These are phyloP conservation scores for Zychaea mexicana DNA, from an alignment of 371 early-diverging fungal species.

Conservation along the genomic window DNA sequence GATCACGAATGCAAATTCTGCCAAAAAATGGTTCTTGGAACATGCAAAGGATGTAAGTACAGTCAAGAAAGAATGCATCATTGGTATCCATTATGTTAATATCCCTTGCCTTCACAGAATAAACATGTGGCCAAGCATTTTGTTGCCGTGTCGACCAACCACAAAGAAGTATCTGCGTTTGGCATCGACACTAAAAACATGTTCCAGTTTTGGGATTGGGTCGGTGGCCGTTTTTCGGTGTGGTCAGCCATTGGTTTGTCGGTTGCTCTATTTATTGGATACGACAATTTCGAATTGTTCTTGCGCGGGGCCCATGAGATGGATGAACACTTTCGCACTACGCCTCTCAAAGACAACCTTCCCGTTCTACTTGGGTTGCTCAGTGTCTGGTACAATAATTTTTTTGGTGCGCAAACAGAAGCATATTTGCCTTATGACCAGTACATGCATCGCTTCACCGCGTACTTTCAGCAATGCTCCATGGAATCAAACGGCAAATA, in stretches of 20 bases:
- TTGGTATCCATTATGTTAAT: too few relatives aligned
- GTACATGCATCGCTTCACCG: slow-evolving; percentile 95
- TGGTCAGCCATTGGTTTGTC: slow-evolving; percentile 99
- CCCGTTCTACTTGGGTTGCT: slow-evolving; percentile 91
- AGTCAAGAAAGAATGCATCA: too few relatives aligned
- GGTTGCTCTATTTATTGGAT: slow-evolving; percentile 95
- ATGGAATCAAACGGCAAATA: slow-evolving; percentile 99
- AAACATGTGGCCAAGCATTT: slow-evolving; percentile 97
- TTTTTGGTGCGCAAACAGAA: slow-evolving; percentile 91
- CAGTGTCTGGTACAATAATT: slow-evolving; percentile 98
- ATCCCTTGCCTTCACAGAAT: too few relatives aligned
- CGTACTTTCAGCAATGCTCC: slow-evolving; percentile 99
- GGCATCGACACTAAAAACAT: slow-evolving; percentile 94
- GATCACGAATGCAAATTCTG: slow-evolving; percentile 95
- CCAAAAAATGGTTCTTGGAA: slow-evolving; percentile 91
- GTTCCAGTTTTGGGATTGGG: slow-evolving; percentile 99
- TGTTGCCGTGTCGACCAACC: slow-evolving; percentile 98
- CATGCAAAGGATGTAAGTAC: slow-evolving; percentile 82
- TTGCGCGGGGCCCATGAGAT: slow-evolving; percentile 94
- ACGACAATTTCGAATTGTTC: slow-evolving; percentile 92
- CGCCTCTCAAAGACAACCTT: slow-evolving; percentile 88
- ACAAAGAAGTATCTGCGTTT: slow-evolving; percentile 83
- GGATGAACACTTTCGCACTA: slow-evolving; percentile 93
- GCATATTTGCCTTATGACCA: slow-evolving; percentile 98
- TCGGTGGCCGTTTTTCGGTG: slow-evolving; percentile 98